Base-by-base conservation (phyloP, 768 basidiomycete genomes). In the Termitomyces sp. region DNA sequence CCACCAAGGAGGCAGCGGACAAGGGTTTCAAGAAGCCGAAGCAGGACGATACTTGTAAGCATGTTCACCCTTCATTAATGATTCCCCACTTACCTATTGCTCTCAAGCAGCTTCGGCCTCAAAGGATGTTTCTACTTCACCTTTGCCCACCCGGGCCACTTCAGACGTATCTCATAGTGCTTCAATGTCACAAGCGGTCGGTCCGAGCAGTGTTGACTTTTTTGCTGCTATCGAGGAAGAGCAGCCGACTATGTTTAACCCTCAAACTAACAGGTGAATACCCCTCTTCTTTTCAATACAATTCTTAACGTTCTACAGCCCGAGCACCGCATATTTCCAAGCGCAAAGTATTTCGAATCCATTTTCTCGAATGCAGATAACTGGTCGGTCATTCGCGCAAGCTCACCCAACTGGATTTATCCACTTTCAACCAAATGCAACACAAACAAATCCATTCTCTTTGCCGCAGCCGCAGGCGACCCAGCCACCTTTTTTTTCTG, bases 221-320 rank as follows among this genome's bases (percentile, higher is more conserved):
- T 97, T 99, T 71, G 71, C 77, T 25, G 82, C 90, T 5, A 96
- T 99, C 60, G 94, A 97, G 66, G 79, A 82, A 51, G 85, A 88
- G 53, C 87, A 91, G 64, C 78, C 84, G 9, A 76, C 81, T n/a
- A 83, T 83, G 75, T 86, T 86, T 66, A 84, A 84, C 57, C 81
- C 86, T 7, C 78, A 82, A 57, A 77, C 79, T 6, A 77, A 78
- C 63, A 84, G 81, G 86, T 84, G 58, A 36, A 31, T 38, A 12
- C 3, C 15, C n/a, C 33, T 27, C 4, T 23, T 22, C 52, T 43
- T 36, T 18, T 54, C 13, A 15, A 23, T 46, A 51, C 18, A 33
- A 25, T 15, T 13, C 16, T 13, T 38, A 27, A 50, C 23, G 23
- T 47, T 35, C 49, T 50, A 6, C 54, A 86, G 86, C 60, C 75